These are phyloP conservation scores for Candida neerlandica DNA, from an alignment of 1,139 yeast species.

Conservation along the genomic window DNA sequence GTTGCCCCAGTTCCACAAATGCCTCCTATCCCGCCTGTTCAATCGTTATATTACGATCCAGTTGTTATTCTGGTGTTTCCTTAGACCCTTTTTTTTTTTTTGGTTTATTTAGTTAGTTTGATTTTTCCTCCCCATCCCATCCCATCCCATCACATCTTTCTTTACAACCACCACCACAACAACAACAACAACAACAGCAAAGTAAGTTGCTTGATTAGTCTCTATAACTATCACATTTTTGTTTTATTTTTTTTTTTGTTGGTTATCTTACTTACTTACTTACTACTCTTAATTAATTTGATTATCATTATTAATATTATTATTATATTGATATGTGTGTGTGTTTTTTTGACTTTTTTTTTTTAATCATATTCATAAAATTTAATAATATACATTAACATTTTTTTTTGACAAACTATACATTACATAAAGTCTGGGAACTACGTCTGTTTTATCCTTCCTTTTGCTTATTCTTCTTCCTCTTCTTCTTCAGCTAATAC, in stretches of 20 bases:
- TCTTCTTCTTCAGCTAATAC: constrained; percentile 49
- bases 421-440: too few relatives aligned
- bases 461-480: constrained; percentile 30
- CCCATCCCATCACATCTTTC: too few relatives aligned
- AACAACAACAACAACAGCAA: not conserved
- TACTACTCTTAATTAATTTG: not conserved
- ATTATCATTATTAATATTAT: not conserved
- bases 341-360: constrained; percentile 1
- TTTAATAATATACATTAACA: constrained; percentile 4
- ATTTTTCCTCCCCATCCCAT: not conserved
- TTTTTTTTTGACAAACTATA: not conserved
- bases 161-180: not conserved
- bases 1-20: not conserved
- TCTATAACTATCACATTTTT: not conserved
- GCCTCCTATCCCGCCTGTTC: constrained; percentile 1
- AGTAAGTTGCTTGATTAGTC: not conserved
- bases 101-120: constrained; percentile 4
- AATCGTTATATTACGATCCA: constrained; percentile 7
- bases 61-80: constrained; percentile 4
- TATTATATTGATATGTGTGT: constrained; percentile 1
- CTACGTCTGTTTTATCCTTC: too few relatives aligned
- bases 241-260: too few relatives aligned
- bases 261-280: too few relatives aligned
- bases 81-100: constrained; percentile 1
- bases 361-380: constrained; percentile 1